These are phyloP conservation scores for Neurospora discreta DNA, from an alignment of 495 filamentous ascomycete species.

Conservation along the genomic window DNA sequence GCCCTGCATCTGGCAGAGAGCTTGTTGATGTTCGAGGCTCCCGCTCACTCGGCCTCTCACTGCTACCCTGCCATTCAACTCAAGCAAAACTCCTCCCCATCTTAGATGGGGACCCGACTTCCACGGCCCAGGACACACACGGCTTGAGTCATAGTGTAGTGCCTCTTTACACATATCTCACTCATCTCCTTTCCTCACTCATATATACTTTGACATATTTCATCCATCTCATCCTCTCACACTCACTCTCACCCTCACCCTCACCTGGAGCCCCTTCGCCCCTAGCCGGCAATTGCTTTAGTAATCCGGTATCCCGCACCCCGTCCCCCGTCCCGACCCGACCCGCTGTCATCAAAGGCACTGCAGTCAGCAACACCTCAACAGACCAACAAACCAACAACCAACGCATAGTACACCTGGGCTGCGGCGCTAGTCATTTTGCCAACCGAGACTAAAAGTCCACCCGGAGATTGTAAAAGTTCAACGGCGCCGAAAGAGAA, in stretches of 20 bases:
- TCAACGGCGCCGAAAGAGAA: background rate
- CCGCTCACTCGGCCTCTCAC: background rate
- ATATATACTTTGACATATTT: background rate
- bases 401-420: background rate
- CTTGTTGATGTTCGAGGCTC: background rate
- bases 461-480: background rate
- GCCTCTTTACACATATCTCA: background rate
- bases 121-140: no score
- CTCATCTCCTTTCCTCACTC: background rate
- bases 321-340: background rate
- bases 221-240: background rate
- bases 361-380: background rate
- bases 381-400: background rate
- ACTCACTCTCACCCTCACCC: background rate
- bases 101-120: background rate
- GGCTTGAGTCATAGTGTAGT: no score
- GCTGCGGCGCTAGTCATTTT: background rate
- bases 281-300: background rate
- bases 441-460: background rate
- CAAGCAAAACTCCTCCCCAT: background rate
- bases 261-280: background rate
- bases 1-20: constrained; percentile 3
- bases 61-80: background rate
- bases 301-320: background rate
- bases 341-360: background rate